Percentiles rank a stretch among this genome's conserved stretches.
Conservation (phyloP, 441 rosid genomes). For the Brassica balearica region DNA sequence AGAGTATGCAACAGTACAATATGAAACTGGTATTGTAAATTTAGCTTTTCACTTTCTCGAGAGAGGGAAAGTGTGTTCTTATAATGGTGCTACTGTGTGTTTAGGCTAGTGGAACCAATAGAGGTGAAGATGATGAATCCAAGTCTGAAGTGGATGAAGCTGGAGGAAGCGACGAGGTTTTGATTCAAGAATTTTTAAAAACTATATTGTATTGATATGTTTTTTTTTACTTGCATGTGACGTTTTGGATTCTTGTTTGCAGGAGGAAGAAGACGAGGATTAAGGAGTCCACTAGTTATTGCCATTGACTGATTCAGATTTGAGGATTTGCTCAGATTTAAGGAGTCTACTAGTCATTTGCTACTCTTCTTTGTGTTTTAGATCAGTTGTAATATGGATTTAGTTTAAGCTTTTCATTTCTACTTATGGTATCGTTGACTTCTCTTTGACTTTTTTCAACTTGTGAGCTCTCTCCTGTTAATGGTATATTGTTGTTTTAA, state of each 20-base stretch:
- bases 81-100: not conserved
- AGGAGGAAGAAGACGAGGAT: constrained; percentile 41
- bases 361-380: constrained; percentile 20
- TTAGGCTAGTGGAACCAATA: constrained; percentile 59
- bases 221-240: constrained; percentile 15
- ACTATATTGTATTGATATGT: constrained; percentile 5
- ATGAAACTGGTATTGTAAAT: too few species aligned
- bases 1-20: constrained; percentile 62
- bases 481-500: constrained; percentile 1
- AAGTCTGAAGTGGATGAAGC: constrained; percentile 66
- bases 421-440: constrained; percentile 8
- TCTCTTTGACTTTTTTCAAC: constrained; percentile 13
- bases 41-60: too few species aligned
- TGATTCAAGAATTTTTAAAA: not conserved
- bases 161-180: constrained; percentile 44
- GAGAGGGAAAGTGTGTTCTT: not conserved
- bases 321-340: constrained; percentile 26
- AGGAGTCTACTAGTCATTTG: too few species aligned
- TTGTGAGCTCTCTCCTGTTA: constrained; percentile 1
- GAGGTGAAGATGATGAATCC: constrained; percentile 57
- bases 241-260: not conserved
- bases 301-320: constrained; percentile 42
- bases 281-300: constrained; percentile 14
- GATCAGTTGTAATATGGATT: constrained; percentile 35
- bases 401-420: not conserved